Evolutionary conservation across 2,329 filamentous ascomycete species (phyloP).

Genomic region (Trichoderma lentiforme): DNA sequence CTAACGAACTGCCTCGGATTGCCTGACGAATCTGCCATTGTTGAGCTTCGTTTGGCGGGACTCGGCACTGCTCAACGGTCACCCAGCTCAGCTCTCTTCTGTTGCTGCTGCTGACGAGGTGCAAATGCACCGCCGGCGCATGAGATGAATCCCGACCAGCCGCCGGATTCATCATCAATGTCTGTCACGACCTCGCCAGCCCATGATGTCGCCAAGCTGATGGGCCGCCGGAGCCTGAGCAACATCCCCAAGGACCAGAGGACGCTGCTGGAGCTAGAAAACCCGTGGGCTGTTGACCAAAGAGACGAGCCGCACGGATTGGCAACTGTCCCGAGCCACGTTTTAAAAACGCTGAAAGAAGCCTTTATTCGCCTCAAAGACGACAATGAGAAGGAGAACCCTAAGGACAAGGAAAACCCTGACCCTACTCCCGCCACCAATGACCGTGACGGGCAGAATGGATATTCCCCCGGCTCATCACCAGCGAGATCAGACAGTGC

Average conservation of each 20-base stretch:
- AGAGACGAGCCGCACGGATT: constrained; percentile 25
- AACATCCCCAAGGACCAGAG: constrained; percentile 40
- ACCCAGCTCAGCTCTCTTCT: neutral
- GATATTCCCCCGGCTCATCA: neutral
- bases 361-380: constrained; percentile 21
- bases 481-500: neutral
- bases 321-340: constrained; percentile 35
- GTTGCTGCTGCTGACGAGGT: neutral
- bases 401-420: neutral
- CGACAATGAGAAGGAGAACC: constrained; percentile 5
- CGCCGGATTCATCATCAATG: constrained; percentile 21
- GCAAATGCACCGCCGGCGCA: neutral
- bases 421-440: neutral
- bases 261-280: constrained; percentile 32
- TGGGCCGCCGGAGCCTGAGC: constrained; percentile 29
- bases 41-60: neutral
- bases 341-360: constrained; percentile 33
- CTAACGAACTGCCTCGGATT: neutral
- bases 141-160: neutral
- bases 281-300: constrained; percentile 37
- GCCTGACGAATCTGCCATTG: neutral
- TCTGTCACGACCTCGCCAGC: constrained; percentile 24
- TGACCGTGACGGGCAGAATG: neutral
- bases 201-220: constrained; percentile 25
- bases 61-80: neutral